A percentile compares a stretch with the other conserved stretches of the same genome.
Conservation (phyloP, 164 flowering plant genomes). For the Sextonia rubra region DNA sequence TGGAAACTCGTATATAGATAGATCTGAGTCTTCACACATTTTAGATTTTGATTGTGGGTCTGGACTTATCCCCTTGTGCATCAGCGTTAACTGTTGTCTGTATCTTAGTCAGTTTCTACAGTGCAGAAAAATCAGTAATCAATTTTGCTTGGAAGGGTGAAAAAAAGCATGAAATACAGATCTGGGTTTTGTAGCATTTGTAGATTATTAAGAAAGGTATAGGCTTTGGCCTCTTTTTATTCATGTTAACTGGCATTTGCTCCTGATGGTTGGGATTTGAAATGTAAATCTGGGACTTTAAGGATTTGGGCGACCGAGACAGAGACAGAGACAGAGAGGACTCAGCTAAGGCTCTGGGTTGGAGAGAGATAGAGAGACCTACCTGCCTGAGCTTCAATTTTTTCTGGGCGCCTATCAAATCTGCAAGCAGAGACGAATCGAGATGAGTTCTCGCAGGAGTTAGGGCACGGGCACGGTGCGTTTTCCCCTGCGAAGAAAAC, state of each 20-base stretch:
- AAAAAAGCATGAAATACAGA: background rate
- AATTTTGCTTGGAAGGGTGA: background rate
- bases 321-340: too few species aligned
- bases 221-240: background rate
- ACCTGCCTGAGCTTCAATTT: too few species aligned
- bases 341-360: too few species aligned
- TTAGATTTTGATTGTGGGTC: background rate
- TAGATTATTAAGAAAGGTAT: background rate
- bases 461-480: too few species aligned
- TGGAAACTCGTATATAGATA: background rate
- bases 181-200: slow-evolving; percentile 9
- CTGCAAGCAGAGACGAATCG: too few species aligned
- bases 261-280: slow-evolving; percentile 11
- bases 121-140: background rate
- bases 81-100: background rate
- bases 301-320: background rate
- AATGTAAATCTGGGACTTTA: background rate
- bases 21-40: background rate
- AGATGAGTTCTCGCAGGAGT: too few species aligned
- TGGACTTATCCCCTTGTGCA: background rate
- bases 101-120: background rate
- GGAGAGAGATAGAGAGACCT: too few species aligned
- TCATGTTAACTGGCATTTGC: background rate
- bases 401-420: too few species aligned
- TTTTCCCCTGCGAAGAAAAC: too few species aligned